A percentile compares a stretch with the other conserved stretches of the same genome.
Evolutionary conservation across 371 early-diverging fungal genomes (phyloP).

Genomic region (Basidiobolus meristosporus): DNA sequence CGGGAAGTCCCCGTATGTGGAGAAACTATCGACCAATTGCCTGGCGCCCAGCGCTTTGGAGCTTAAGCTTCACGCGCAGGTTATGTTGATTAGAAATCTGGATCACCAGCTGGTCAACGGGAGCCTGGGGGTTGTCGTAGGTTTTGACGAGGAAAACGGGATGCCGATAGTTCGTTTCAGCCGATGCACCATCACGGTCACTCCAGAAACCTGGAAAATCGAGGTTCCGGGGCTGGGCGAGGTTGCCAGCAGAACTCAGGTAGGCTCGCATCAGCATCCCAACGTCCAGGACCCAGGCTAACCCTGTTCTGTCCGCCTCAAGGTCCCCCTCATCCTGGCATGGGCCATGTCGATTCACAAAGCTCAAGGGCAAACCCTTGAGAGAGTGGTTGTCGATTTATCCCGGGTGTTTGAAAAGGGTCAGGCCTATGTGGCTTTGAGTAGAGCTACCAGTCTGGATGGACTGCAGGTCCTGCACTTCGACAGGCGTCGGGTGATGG

Average conservation of each 20-base stretch:
- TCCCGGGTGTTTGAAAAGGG: constrained; percentile 63
- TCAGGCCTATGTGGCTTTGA: constrained; percentile 81
- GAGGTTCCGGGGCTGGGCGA: constrained; percentile 24
- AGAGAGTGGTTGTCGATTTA: constrained; percentile 58
- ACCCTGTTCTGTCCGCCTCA: no score
- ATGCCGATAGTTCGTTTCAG: no score
- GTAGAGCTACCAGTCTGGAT: constrained; percentile 40
- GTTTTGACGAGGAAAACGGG: constrained; percentile 13
- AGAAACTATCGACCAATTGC: constrained; percentile 16
- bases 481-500: constrained; percentile 32
- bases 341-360: constrained; percentile 69
- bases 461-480: constrained; percentile 59
- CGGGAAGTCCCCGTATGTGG: constrained; percentile 10
- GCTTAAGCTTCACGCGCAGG: constrained; percentile 63
- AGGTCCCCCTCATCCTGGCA: constrained; percentile 43
- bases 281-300: no score
- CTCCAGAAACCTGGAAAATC: constrained; percentile 33
- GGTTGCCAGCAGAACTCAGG: constrained; percentile 5
- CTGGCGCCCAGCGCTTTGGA: constrained; percentile 28
- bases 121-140: constrained; percentile 47
- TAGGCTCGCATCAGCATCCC: no score
- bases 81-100: constrained; percentile 72
- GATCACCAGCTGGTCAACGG: constrained; percentile 61
- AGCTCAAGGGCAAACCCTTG: constrained; percentile 82
- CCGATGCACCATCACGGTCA: no score